Conservation (phyloP, 768 basidiomycete genomes). For the Calocybe gangraenosa region DNA sequence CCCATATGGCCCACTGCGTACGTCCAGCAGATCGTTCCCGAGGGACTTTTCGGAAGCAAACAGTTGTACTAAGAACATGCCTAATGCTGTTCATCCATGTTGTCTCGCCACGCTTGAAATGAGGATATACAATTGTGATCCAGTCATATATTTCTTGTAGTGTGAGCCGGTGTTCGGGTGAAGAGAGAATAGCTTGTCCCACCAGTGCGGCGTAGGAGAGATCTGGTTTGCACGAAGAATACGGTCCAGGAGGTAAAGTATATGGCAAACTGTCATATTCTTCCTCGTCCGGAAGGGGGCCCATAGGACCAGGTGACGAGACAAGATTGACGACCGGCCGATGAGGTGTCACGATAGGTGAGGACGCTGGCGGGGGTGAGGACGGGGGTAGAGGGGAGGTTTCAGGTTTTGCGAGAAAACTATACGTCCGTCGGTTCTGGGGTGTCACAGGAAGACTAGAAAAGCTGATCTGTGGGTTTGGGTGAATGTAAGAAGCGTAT, state of each 20-base stretch:
- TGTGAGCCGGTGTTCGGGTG: slow-evolving; percentile 77
- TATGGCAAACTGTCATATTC: slow-evolving; percentile 69
- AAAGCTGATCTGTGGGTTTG: slow-evolving; percentile 23
- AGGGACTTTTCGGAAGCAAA: slow-evolving; percentile 83
- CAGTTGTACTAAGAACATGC: slow-evolving; percentile 92
- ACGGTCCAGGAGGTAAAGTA: slow-evolving; percentile 79
- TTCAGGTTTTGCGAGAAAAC: slow-evolving; percentile 25
- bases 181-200: slow-evolving; percentile 90
- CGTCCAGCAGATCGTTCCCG: slow-evolving; percentile 76
- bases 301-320: slow-evolving; percentile 82
- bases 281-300: slow-evolving; percentile 56
- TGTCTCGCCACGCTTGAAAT: slow-evolving; percentile 87
- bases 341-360: slow-evolving; percentile 62
- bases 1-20: slow-evolving; percentile 84
- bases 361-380: slow-evolving; percentile 51
- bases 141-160: slow-evolving; percentile 96
- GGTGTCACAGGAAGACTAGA: slow-evolving; percentile 48
- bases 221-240: slow-evolving; percentile 75
- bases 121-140: slow-evolving; percentile 91
- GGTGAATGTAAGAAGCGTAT: slow-evolving; percentile 26
- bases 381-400: slow-evolving; percentile 55
- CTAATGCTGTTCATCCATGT: slow-evolving; percentile 99
- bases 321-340: slow-evolving; percentile 66
- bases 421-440: slow-evolving; percentile 35
- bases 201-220: slow-evolving; percentile 94